A percentile compares a stretch with the other conserved stretches of the same genome.
These are phyloP conservation scores for Potentilla sterilis DNA, from an alignment of 306 rosid genomes.

Conservation along the genomic window DNA sequence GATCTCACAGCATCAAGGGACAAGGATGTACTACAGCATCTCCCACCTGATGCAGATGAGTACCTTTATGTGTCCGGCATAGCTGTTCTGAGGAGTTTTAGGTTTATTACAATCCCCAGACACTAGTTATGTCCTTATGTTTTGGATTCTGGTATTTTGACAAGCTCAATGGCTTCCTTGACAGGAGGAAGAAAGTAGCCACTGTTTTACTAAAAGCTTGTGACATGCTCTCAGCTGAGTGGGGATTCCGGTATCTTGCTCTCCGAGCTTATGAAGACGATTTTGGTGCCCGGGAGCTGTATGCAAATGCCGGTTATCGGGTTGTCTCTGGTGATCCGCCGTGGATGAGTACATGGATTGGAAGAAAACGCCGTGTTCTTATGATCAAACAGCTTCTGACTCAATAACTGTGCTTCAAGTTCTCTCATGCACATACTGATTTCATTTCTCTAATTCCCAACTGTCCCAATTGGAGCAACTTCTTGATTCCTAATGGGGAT, in stretches of 20 bases:
- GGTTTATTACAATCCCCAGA: constrained; percentile 42
- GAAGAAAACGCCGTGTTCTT: constrained; percentile 75
- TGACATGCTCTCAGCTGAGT: constrained; percentile 47
- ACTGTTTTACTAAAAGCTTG: constrained; percentile 64
- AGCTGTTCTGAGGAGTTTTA: constrained; percentile 58
- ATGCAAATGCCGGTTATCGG: constrained; percentile 65
- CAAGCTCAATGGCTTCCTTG: background rate
- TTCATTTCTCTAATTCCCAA: background rate
- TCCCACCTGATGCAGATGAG: constrained; percentile 58
- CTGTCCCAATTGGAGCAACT: background rate
- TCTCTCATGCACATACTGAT: background rate
- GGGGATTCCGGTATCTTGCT: constrained; percentile 73
- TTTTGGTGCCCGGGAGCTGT: constrained; percentile 67
- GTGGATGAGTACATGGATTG: constrained; percentile 83
- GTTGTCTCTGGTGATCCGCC: constrained; percentile 70
- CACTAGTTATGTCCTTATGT: background rate
- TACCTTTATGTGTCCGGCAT: constrained; percentile 81
- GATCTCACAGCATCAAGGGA: constrained; percentile 71
- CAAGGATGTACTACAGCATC: constrained; percentile 43
- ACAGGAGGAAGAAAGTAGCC: constrained; percentile 80
- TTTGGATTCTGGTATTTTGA: background rate
- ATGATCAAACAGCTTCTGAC: constrained; percentile 47
- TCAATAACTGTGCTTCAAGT: background rate
- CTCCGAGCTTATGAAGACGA: constrained; percentile 89
- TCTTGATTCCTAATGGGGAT: background rate